Evolutionary conservation across 257 asterid species (phyloP), one percentile per base, ranked within the genome.

Genomic region (Solanum okadae): DNA sequence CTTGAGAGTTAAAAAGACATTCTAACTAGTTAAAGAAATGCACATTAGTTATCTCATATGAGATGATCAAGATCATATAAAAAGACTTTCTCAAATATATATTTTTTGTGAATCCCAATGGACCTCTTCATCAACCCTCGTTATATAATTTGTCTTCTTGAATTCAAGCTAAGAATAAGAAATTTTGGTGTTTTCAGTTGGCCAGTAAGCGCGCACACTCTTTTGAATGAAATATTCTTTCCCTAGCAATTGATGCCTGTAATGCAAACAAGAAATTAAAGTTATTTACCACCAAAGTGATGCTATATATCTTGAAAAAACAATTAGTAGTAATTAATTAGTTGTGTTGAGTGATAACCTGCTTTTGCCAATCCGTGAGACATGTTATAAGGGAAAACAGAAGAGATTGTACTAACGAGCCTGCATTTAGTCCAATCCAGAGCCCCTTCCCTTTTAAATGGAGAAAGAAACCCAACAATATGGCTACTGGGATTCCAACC

Each of bases 391-490:
- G 86, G 76, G 79, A 33, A 18, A 93, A 86, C 88, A 93, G 88
- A 31, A 61, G 4, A 20, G 93, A 87, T 70, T 94, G 96, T 42
- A 91, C 89, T 8, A 86, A 49, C 5, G 95, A 91, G 49, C 95
- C 95, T 42, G 92, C 90, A 49, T 89, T 91, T 33, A 94, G 89
- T 67, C 96, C 96, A 14, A 92, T 78, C 95, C 98, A 94, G 23
- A 94, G 95, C 3, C 95, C 96, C 88, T 79, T 89, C 34, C 96
- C 96, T 42, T 88, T 68, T 40, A 88, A 89, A 83, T 83, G 92
- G 15, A 92, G 78, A 18, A 67, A 90, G 67, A 94, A 93, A 3
- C 96, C 96, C 5, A 93, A 87, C 29, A 91, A 65, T 5, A 88
- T 18, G 0, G 96, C 93, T 27, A 87, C 87, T 0, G 98, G 98